phyloP scores from a whole-genome alignment of 257 asterid genomes.

The Gentiana macrophylla region DNA sequence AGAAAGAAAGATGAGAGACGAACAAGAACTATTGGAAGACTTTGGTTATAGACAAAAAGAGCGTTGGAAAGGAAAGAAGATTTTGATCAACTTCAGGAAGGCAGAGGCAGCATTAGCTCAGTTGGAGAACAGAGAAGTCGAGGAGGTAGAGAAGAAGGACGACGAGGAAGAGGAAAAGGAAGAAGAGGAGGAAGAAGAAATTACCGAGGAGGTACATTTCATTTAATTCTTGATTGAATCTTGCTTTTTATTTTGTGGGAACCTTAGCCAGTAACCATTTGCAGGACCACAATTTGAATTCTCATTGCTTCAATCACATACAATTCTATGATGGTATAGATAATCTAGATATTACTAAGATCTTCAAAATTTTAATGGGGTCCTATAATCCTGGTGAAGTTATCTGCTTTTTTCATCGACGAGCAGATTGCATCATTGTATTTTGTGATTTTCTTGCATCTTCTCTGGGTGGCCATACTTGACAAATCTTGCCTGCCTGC shows the following conservation, averaged over 20 bases:
- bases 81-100: constrained; percentile 52
- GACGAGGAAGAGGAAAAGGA: constrained; percentile 38
- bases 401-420: too few relatives aligned
- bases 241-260: background rate
- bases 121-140: constrained; percentile 72
- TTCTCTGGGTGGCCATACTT: too few relatives aligned
- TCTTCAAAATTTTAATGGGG: too few relatives aligned
- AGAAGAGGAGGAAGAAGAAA: constrained; percentile 48
- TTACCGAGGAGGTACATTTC: constrained; percentile 59
- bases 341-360: too few relatives aligned
- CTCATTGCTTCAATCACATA: too few relatives aligned
- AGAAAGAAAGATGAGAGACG: constrained; percentile 37
- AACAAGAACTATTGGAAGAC: constrained; percentile 48
- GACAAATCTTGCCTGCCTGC: too few relatives aligned
- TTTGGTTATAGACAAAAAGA: constrained; percentile 79
- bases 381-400: too few relatives aligned
- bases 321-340: too few relatives aligned
- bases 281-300: too few relatives aligned
- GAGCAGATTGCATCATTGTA: too few relatives aligned
- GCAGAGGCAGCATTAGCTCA: constrained; percentile 87
- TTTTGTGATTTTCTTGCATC: too few relatives aligned
- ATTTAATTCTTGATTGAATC: constrained; percentile 5
- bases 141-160: constrained; percentile 49
- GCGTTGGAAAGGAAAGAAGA: constrained; percentile 69
- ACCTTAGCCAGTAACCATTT: background rate